Evolutionary conservation across 495 filamentous ascomycete species (phyloP).

Genomic region (Xylaria curta): DNA sequence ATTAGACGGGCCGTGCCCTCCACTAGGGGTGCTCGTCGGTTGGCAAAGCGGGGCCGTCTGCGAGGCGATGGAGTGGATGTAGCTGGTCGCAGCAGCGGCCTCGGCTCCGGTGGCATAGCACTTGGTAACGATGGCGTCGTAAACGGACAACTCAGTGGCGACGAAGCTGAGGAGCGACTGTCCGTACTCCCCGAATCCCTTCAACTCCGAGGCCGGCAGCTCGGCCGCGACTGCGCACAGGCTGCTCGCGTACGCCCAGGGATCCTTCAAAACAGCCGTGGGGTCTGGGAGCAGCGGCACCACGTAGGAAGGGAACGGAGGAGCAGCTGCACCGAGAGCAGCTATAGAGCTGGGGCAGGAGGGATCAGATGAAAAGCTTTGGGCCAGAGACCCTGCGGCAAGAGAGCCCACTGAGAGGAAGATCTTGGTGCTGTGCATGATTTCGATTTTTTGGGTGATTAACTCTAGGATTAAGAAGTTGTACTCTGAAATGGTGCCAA

Average conservation of each 20-base stretch:
- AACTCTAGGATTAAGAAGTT: not conserved
- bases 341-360: not conserved
- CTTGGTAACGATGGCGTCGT: slow-evolving; percentile 9
- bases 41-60: slow-evolving; percentile 9
- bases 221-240: not conserved
- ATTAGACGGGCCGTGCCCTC: not conserved
- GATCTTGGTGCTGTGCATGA: slow-evolving; percentile 9
- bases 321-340: slow-evolving; percentile 1
- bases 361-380: not conserved
- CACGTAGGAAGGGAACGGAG: not conserved
- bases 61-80: slow-evolving; percentile 12
- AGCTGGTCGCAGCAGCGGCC: slow-evolving; percentile 4
- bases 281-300: not conserved
- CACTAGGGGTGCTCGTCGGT: not conserved
- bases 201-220: not conserved
- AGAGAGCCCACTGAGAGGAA: slow-evolving; percentile 5
- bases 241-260: slow-evolving; percentile 1
- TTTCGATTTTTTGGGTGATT: not conserved
- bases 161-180: not conserved
- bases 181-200: not conserved
- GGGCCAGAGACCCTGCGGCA: not conserved
- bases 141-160: not conserved
- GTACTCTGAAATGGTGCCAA: not conserved
- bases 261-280: not conserved
- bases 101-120: not conserved